phyloP scores from a whole-genome alignment of 306 rosid species.

The Pueraria montana region DNA sequence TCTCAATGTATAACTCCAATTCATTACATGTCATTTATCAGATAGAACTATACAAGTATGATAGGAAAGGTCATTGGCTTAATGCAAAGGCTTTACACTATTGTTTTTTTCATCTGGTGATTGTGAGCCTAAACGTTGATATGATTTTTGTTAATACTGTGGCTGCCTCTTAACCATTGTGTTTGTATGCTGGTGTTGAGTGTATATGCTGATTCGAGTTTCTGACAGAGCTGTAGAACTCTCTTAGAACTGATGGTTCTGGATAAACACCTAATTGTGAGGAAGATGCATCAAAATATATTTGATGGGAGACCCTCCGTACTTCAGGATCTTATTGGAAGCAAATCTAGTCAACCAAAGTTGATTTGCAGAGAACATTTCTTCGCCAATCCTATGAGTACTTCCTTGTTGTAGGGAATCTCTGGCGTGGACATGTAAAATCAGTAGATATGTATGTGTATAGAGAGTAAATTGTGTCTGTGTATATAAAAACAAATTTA shows the following conservation, averaged over 20 bases:
- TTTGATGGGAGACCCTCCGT: constrained; percentile 60
- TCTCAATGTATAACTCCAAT: constrained; percentile 7
- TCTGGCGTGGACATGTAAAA: neutral
- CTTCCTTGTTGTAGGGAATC: constrained; percentile 66
- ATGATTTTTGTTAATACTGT: constrained; percentile 16
- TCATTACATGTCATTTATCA: neutral
- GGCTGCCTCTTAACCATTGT: no score
- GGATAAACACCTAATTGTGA: constrained; percentile 72
- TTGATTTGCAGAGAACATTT: constrained; percentile 65
- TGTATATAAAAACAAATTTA: no score
- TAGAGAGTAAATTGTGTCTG: no score
- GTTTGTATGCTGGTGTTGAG: neutral
- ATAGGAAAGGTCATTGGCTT: constrained; percentile 23
- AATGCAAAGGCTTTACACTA: constrained; percentile 2
- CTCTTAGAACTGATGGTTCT: constrained; percentile 83
- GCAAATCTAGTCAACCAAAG: constrained; percentile 56
- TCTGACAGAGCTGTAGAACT: constrained; percentile 80
- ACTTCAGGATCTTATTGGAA: constrained; percentile 65
- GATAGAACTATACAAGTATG: constrained; percentile 8
- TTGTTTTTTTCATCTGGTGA: neutral
- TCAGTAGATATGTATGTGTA: no score
- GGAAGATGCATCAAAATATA: constrained; percentile 76
- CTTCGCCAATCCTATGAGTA: constrained; percentile 86
- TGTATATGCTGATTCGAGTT: constrained; percentile 42
- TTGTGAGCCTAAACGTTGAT: constrained; percentile 5